These are phyloP conservation scores for Sinapis alba DNA, from an alignment of 441 rosid species.

Conservation along the genomic window DNA sequence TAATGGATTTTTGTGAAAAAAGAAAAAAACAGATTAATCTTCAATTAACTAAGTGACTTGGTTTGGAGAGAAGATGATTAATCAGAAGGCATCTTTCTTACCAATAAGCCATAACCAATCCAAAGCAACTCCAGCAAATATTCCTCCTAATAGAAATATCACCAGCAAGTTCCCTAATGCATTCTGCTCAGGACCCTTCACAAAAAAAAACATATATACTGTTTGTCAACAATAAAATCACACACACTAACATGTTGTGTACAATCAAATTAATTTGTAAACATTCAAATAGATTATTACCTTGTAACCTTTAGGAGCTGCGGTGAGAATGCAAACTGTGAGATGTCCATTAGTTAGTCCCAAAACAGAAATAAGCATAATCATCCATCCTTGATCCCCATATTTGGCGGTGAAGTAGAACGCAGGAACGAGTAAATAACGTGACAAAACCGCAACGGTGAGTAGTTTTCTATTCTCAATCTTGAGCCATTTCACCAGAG, in stretches of 20 bases:
- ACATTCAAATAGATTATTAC: conserved; percentile 37
- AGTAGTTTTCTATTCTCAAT: conserved; percentile 69
- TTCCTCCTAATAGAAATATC: conserved; percentile 59
- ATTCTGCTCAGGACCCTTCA: conserved; percentile 89
- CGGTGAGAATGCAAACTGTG: conserved; percentile 76
- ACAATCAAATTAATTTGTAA: not conserved
- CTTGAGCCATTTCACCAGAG: conserved; percentile 54
- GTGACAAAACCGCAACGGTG: conserved; percentile 49
- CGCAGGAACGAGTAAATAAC: conserved; percentile 66
- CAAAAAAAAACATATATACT: not conserved
- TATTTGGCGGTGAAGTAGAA: conserved; percentile 93
- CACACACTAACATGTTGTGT: not conserved
- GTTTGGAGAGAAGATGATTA: not conserved
- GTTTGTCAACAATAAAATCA: not conserved
- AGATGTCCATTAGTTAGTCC: conserved; percentile 82
- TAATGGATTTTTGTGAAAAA: not conserved
- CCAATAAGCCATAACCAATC: conserved; percentile 97
- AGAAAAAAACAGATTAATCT: not conserved
- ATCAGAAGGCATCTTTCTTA: conserved; percentile 47
- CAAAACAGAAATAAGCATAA: conserved; percentile 50
- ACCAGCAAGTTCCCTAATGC: conserved; percentile 84
- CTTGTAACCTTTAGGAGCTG: conserved; percentile 92
- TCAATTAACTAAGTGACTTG: not conserved
- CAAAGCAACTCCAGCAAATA: conserved; percentile 70
- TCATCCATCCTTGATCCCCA: conserved; percentile 67